Conservation (phyloP, 1,284 basidiomycete genomes). For the Pseudozyma thailandica region DNA sequence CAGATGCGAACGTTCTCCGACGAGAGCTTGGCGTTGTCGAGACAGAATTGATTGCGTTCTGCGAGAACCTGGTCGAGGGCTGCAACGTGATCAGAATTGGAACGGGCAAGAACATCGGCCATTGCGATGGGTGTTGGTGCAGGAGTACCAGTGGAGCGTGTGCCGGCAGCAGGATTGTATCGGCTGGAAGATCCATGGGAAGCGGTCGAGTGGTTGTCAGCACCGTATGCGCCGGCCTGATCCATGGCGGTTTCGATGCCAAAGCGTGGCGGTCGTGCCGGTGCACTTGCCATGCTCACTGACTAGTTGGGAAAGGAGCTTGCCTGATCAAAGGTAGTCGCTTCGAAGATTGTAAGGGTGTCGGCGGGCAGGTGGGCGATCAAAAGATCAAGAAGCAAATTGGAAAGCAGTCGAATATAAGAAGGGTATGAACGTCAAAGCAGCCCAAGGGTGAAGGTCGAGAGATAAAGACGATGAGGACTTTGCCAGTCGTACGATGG, state of each 20-base stretch:
- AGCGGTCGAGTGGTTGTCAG: slow-evolving; percentile 35
- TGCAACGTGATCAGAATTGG: slow-evolving; percentile 36
- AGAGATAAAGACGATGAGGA: no score
- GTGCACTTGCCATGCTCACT: slow-evolving; percentile 34
- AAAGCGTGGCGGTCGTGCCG: slow-evolving; percentile 38
- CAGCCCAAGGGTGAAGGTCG: no score
- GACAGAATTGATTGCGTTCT: slow-evolving; percentile 56
- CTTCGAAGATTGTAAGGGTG: neutral
- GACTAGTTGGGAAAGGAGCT: neutral
- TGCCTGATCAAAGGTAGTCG: neutral
- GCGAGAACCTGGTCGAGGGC: slow-evolving; percentile 60
- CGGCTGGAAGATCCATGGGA: slow-evolving; percentile 45
- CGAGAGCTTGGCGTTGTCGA: slow-evolving; percentile 57
- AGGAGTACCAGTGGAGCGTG: slow-evolving; percentile 29
- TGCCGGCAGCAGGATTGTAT: slow-evolving; percentile 25
- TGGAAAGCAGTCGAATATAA: neutral
- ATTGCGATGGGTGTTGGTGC: slow-evolving; percentile 50
- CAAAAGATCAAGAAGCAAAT: neutral
- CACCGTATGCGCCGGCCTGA: slow-evolving; percentile 7
- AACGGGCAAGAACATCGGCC: slow-evolving; percentile 51
- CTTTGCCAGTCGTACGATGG: no score
- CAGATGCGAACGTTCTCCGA: slow-evolving; percentile 63
- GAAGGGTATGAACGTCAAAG: no score
- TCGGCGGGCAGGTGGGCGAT: neutral
- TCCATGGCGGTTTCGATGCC: slow-evolving; percentile 38